Percentiles rank a stretch among this genome's conserved stretches.
These are phyloP conservation scores for Penicillium cosmopolitanum DNA, from an alignment of 495 filamentous ascomycete species.

Conservation along the genomic window DNA sequence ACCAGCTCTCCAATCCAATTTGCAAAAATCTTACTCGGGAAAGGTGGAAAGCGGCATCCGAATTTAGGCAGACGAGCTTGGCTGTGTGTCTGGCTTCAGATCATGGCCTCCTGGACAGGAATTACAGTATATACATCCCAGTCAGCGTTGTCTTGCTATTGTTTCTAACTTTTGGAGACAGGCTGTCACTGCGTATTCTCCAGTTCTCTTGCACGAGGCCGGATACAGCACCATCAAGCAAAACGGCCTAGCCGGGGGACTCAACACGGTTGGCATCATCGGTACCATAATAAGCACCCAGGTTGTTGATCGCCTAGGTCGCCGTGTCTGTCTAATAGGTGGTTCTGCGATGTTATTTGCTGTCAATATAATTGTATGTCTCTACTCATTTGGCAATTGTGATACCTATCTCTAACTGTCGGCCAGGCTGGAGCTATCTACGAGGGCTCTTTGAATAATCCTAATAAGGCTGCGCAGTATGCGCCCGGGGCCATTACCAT, in stretches of 20 bases:
- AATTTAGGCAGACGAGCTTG: constrained; percentile 50
- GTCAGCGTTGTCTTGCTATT: neutral
- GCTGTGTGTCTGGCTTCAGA: constrained; percentile 56
- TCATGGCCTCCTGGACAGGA: constrained; percentile 56
- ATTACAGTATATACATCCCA: constrained; percentile 42
- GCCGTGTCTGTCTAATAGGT: constrained; percentile 47
- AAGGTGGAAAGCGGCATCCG: constrained; percentile 27
- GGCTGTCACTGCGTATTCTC: constrained; percentile 48
- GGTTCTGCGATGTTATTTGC: constrained; percentile 35
- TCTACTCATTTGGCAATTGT: neutral
- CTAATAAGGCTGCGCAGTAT: constrained; percentile 35
- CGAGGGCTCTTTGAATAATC: constrained; percentile 37
- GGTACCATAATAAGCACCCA: constrained; percentile 57
- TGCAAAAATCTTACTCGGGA: constrained; percentile 38
- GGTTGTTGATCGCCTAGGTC: constrained; percentile 54
- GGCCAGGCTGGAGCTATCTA: constrained; percentile 42
- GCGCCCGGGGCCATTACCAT: constrained; percentile 54
- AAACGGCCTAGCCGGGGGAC: constrained; percentile 54
- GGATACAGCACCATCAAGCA: constrained; percentile 47
- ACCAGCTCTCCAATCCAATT: constrained; percentile 43
- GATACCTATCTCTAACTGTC: neutral
- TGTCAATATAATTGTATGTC: constrained; percentile 39
- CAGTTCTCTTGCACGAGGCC: constrained; percentile 43
- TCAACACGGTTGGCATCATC: constrained; percentile 58
- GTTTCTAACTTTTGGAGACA: constrained; percentile 4